phyloP scores from a whole-genome alignment of 495 filamentous ascomycete species.

The Podospora bellae-mahoneyi region DNA sequence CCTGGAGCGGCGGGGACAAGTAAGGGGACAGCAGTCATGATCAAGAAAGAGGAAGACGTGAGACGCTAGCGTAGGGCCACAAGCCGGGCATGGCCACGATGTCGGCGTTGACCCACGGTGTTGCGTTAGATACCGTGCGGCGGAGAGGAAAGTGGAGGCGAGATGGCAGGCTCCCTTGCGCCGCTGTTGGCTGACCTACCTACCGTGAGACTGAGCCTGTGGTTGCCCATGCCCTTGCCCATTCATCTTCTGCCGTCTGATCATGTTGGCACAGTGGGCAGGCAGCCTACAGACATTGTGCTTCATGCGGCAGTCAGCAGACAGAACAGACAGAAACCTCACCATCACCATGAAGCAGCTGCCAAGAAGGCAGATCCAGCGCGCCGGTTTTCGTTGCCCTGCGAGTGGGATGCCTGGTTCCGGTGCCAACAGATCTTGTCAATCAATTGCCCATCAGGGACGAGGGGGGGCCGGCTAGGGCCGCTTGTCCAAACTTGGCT shows the following conservation, averaged over 20 bases:
- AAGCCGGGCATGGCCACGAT: neutral
- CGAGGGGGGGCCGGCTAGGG: neutral
- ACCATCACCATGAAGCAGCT: neutral
- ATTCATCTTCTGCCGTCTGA: neutral
- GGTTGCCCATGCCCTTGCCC: no score
- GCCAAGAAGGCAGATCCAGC: neutral
- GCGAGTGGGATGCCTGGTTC: slow-evolving; percentile 5
- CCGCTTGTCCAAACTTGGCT: neutral
- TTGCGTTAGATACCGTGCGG: neutral
- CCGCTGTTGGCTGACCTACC: neutral
- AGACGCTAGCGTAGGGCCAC: neutral
- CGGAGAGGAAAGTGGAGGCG: neutral
- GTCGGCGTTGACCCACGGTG: neutral
- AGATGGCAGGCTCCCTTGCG: neutral
- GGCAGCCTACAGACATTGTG: neutral
- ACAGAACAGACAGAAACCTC: neutral
- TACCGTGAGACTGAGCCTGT: neutral
- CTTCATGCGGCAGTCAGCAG: neutral
- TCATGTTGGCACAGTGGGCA: neutral
- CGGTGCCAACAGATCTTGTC: neutral
- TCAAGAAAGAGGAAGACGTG: neutral
- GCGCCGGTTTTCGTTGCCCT: neutral
- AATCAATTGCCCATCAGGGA: neutral
- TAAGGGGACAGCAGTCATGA: neutral
- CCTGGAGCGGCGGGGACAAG: neutral